A percentile compares a stretch with the other conserved stretches of the same genome.
Evolutionary conservation across 495 filamentous ascomycete species (phyloP).

Genomic region (Xylaria castorea): DNA sequence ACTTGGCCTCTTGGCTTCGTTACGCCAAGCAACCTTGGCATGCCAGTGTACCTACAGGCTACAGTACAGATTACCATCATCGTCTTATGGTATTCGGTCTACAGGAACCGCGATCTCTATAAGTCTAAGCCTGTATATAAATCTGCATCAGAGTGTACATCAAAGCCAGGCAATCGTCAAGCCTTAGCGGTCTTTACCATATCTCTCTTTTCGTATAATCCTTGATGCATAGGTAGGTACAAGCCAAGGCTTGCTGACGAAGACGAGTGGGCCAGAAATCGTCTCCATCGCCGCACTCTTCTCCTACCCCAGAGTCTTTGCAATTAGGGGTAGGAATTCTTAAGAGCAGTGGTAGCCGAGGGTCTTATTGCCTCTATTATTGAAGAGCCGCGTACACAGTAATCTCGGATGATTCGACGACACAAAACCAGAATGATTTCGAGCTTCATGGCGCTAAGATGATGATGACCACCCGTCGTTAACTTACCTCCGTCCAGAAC

Average conservation of each 20-base stretch:
- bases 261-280: constrained; percentile 4
- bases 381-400: background rate
- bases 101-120: constrained; percentile 9
- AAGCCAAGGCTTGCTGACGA: constrained; percentile 6
- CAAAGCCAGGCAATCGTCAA: background rate
- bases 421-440: background rate
- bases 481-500: background rate
- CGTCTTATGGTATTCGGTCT: background rate
- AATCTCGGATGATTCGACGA: background rate
- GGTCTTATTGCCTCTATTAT: background rate
- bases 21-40: constrained; percentile 4
- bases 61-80: background rate
- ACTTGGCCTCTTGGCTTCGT: constrained; percentile 13
- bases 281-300: constrained; percentile 4
- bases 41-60: background rate
- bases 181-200: background rate
- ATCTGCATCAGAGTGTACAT: background rate
- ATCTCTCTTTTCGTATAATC: constrained; percentile 2
- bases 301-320: background rate
- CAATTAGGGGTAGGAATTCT: background rate
- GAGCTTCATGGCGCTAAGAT: constrained; percentile 4
- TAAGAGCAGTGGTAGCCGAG: background rate
- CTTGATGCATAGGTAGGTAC: background rate
- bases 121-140: background rate
- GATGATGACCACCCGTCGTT: background rate